A percentile compares a stretch with the other conserved stretches of the same genome.
Evolutionary conservation across 2,329 filamentous ascomycete genomes (phyloP).

Genomic region (Didymella exigua): DNA sequence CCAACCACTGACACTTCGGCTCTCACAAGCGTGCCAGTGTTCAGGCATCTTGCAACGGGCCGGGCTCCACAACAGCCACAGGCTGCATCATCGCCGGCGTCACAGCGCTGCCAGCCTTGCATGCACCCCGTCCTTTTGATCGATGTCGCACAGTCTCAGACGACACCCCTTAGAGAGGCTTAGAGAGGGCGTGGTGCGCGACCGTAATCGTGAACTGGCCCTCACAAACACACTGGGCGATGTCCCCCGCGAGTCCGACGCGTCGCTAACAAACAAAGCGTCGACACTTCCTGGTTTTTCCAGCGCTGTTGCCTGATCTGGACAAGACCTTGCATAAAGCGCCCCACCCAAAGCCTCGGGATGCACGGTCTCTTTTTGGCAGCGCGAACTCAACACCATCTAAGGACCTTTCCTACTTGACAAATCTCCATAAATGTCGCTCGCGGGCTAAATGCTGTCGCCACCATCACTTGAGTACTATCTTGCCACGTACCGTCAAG

Average conservation of each 20-base stretch:
- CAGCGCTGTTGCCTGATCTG: slow-evolving; percentile 7
- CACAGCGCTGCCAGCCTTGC: slow-evolving; percentile 27
- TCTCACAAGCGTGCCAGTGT: slow-evolving; percentile 9
- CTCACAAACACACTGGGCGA: slow-evolving; percentile 3
- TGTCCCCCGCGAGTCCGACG: slow-evolving; percentile 12
- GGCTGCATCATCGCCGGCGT: slow-evolving; percentile 22
- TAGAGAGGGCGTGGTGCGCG: slow-evolving; percentile 1
- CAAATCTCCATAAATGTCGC: slow-evolving; percentile 10
- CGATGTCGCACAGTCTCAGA: slow-evolving; percentile 26
- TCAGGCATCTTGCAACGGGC: slow-evolving; percentile 31
- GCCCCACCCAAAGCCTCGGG: slow-evolving; percentile 13
- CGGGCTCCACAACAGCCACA: slow-evolving; percentile 30
- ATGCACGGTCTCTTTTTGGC: not conserved
- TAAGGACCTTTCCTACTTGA: slow-evolving; percentile 4
- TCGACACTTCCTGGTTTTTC: slow-evolving; percentile 14
- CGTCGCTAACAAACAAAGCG: slow-evolving; percentile 15
- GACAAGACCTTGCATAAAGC: slow-evolving; percentile 12
- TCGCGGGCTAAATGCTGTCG: not conserved
- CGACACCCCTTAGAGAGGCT: slow-evolving; percentile 7
- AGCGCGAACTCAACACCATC: slow-evolving; percentile 17
- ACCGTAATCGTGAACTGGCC: not conserved
- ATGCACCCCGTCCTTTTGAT: not conserved
- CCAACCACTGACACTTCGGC: slow-evolving; percentile 28
- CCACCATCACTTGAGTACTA: slow-evolving; percentile 10
- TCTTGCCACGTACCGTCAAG: not conserved